phyloP scores from a whole-genome alignment of 2,329 filamentous ascomycete species.

The Microdochium trichocladiopsis region DNA sequence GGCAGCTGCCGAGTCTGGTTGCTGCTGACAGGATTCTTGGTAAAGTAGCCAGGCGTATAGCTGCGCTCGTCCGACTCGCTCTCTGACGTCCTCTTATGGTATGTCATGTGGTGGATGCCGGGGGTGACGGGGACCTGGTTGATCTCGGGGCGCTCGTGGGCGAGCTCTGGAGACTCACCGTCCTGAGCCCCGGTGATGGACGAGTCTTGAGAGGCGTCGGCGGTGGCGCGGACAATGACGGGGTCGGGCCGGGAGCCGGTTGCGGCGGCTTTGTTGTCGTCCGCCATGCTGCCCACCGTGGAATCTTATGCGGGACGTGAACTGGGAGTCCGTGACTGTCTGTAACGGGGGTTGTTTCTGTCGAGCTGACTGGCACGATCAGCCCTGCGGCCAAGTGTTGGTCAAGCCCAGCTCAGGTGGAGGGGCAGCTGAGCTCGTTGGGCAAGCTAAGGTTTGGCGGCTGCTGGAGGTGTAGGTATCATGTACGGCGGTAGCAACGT shows the following conservation, averaged over 20 bases:
- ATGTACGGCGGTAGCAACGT: too few species aligned
- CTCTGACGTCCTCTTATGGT: conserved; percentile 12
- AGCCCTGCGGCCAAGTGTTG: too few species aligned
- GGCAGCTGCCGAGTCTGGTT: neutral
- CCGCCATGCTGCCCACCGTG: neutral
- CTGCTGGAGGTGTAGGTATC: too few species aligned
- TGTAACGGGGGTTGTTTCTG: too few species aligned
- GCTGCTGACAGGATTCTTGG: conserved; percentile 8
- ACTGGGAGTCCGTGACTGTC: too few species aligned
- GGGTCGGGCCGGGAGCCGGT: neutral
- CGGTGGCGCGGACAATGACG: conserved; percentile 7
- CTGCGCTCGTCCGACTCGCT: conserved; percentile 1
- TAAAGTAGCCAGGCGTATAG: conserved; percentile 23
- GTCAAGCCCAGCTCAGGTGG: too few species aligned
- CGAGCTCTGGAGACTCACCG: conserved; percentile 3
- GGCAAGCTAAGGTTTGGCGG: too few species aligned
- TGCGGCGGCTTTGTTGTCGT: neutral
- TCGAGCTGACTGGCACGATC: too few species aligned
- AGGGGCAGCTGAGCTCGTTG: too few species aligned
- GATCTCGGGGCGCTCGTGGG: conserved; percentile 24
- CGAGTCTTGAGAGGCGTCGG: neutral
- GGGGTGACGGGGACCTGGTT: conserved; percentile 32
- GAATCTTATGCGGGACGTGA: too few species aligned
- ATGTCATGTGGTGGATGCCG: conserved; percentile 24
- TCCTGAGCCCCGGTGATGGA: neutral